Evolutionary conservation across 75 land plant species (phyloP).

Genomic region (Larix kaempferi): DNA sequence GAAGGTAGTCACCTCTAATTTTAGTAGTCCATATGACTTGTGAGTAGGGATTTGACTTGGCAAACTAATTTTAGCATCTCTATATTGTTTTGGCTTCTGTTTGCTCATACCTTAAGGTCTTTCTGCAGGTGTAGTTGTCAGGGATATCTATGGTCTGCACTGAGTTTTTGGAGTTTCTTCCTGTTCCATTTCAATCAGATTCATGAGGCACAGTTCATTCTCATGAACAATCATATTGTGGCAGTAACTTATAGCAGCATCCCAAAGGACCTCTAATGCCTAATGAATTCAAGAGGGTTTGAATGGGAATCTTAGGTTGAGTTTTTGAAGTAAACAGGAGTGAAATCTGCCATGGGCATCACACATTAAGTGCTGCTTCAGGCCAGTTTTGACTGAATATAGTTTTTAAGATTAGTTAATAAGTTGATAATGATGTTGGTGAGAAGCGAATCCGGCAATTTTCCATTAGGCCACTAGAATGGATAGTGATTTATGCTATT

Average conservation of each 20-base stretch:
- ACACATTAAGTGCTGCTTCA: neutral
- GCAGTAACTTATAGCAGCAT: neutral
- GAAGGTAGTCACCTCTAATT: neutral
- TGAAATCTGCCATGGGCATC: neutral
- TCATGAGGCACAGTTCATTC: constrained; percentile 1
- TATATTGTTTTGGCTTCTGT: neutral
- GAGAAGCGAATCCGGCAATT: neutral
- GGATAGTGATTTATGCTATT: neutral
- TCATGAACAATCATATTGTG: neutral
- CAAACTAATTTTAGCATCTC: neutral
- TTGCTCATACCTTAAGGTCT: neutral
- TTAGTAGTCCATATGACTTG: neutral
- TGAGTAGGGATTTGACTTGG: neutral
- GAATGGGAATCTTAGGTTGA: neutral
- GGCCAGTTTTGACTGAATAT: neutral
- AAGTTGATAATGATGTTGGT: neutral
- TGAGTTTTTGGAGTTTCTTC: neutral
- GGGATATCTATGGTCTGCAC: neutral
- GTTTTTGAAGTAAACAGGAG: neutral
- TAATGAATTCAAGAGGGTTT: neutral
- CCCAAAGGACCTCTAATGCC: neutral
- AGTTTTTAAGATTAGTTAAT: neutral
- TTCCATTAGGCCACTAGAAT: neutral
- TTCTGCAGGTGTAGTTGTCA: neutral
- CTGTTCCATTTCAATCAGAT: neutral